Base-by-base conservation (phyloP, 176 grass and related monocot species). In the Microstegium vimineum region DNA sequence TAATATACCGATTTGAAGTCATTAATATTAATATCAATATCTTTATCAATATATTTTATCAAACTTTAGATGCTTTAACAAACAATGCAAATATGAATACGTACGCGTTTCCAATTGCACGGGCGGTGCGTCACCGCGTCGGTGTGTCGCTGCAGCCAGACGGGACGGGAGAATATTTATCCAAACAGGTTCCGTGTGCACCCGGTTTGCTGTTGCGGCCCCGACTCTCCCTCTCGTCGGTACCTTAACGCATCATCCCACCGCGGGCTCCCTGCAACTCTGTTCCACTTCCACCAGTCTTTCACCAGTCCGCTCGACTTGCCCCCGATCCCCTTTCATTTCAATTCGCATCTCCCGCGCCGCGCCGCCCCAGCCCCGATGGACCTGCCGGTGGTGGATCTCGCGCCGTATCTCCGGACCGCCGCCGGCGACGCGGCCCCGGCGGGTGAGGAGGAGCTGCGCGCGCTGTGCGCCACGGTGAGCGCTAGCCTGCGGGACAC, bases 341-440 rank as follows among this genome's bases (percentile, higher is more conserved):
- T 76, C 62, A 75, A 83, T 26, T 62, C 38, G 73, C 30, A 60
- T 86, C 90, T 93, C 88, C 86, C 84, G 88, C 83, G 66, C 82
- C 65, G 36, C 76, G 81, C 68, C 16, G 45, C 78, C 42, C n/a
- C 26, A 25, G 22, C 54, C 54, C 20, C 35, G 10, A 95, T 99
- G 96, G 91, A 99, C 86, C 89, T 99, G 22, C 85, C 93, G 4
- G 89, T 99, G 45, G 89, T 99, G 71, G 96, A 99, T 87, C 96
- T 99, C 71, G 85, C 85, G 66, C 91, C 91, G 8, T 99, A 90
- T 85, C 85, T 99, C 38, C 67, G 82, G 49, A 23, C 80, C 73
- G 37, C 82, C 26, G 71, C 15, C 11, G 66, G 15, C 77, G 69
- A 40, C 49, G 34, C 74, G 65, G 62, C 70, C 37, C 65, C 6